Percentiles rank a stretch among this genome's conserved stretches.
Evolutionary conservation across 2,329 filamentous ascomycete species (phyloP).

Genomic region (Tolypocladium pustulatum): DNA sequence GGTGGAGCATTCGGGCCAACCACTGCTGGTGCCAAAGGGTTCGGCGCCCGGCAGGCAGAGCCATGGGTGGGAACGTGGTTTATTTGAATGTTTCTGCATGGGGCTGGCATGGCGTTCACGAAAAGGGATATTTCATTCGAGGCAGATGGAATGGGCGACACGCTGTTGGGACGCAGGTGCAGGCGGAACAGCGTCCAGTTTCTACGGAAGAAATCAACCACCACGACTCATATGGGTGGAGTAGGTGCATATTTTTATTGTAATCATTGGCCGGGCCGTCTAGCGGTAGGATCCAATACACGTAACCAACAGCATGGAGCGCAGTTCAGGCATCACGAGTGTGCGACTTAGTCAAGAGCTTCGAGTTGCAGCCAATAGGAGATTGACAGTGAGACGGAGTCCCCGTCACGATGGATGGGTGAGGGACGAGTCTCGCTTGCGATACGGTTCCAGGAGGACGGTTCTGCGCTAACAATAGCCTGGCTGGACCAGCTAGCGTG

Average conservation of each 20-base stretch:
- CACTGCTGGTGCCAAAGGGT: not conserved
- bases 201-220: not conserved
- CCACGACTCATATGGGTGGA: not conserved
- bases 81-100: slow-evolving; percentile 3
- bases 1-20: not conserved
- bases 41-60: not conserved
- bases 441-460: slow-evolving; percentile 1
- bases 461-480: slow-evolving; percentile 3
- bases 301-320: not conserved
- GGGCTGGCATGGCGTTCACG: slow-evolving; percentile 12
- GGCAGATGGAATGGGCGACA: not conserved
- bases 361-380: not conserved
- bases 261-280: not conserved
- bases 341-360: not conserved
- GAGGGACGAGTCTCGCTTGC: not conserved
- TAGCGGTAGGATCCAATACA: not conserved
- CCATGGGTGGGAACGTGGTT: not conserved
- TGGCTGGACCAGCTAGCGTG: not conserved
- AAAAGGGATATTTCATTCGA: slow-evolving; percentile 3
- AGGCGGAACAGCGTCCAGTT: not conserved
- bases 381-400: not conserved
- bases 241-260: not conserved
- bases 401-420: not conserved
- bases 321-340: not conserved
- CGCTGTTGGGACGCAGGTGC: not conserved